Base-by-base conservation (phyloP, 73 alveolate genomes). In the Diophrys appendiculata region DNA sequence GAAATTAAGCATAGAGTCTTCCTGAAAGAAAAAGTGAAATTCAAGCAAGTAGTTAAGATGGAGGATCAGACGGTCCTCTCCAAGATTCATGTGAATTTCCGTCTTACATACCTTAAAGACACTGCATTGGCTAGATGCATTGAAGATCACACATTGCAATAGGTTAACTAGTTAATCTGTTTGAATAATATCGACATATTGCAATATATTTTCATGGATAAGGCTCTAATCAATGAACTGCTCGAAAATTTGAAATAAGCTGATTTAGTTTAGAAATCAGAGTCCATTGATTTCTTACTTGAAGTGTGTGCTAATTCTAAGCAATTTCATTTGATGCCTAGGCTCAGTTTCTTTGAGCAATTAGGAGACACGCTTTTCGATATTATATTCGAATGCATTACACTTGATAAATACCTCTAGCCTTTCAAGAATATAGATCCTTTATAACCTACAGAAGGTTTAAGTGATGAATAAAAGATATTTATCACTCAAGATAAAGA, bases 41-140 rank as follows among this genome's bases (percentile, higher is more conserved):
- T 93, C 74, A 93, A 93, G 89, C 80, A 86, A 69, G 88, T 92
- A 8, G 84, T 93, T 54, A 73, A 87, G 33, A 43, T 89, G 0
- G 89, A 87, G 52, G 88, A 90, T 68, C 73, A 73, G 33, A 28
- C 28, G 25, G 74, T 93, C 34, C 32, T 86, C 26, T 91, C 90
- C 33, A 86, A 75, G 67, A 93, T 93, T 56, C 92, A 90, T 76
- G 72, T 82, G 75, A 89, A 80, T 69, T 81, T 84, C 79, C 64
- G 98, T 78, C 56, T 93, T 18, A 69, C 90, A n/a, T 93, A 93
- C 72, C 83, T 93, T 69, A 93, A 91, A 77, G 98, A 93, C 71
- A 93, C 98, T 30, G 98, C 96, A 13, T 83, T 93, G 11, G 94
- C 96, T 31, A 81, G 96, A 71, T 64, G 91, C 55, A 83, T 93